These are phyloP conservation scores for Cavenderia fasciculata DNA, from an alignment of 78 protist genomes.

Conservation along the genomic window DNA sequence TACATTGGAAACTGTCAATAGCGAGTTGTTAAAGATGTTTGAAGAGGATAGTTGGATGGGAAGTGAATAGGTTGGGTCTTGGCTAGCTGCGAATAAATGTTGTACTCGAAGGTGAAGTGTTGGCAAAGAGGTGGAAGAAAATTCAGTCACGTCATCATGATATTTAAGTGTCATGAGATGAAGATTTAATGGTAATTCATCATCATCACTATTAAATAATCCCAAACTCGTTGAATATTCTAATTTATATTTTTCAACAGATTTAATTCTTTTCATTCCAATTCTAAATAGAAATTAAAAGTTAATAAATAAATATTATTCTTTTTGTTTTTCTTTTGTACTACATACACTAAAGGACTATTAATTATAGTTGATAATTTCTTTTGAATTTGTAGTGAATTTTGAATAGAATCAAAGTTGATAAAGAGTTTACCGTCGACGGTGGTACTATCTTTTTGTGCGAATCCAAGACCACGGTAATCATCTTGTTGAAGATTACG, in stretches of 20 bases:
- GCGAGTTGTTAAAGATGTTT: too few relatives aligned
- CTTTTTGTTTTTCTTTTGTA: background rate
- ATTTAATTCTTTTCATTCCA: background rate
- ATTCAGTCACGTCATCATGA: too few relatives aligned
- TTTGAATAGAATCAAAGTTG: background rate
- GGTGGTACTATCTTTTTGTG: constrained; percentile 24
- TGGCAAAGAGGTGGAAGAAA: too few relatives aligned
- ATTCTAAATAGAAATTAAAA: background rate
- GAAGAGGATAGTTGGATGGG: too few relatives aligned
- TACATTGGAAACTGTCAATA: too few relatives aligned
- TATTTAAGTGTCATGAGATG: too few relatives aligned
- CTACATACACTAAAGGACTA: constrained; percentile 1
- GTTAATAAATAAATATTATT: background rate
- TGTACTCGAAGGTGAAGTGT: too few relatives aligned
- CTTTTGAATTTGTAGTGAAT: background rate
- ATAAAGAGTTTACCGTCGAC: constrained; percentile 60
- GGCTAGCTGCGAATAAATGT: too few relatives aligned
- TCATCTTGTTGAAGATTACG: constrained; percentile 63
- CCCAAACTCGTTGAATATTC: background rate
- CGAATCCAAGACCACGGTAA: constrained; percentile 36
- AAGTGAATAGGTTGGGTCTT: too few relatives aligned
- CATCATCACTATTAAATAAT: constrained; percentile 8
- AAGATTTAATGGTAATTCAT: too few relatives aligned
- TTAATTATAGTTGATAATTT: background rate
- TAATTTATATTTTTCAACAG: background rate